Evolutionary conservation across 192 early-diverging fungal species (phyloP).

Genomic region (Podila epigama): DNA sequence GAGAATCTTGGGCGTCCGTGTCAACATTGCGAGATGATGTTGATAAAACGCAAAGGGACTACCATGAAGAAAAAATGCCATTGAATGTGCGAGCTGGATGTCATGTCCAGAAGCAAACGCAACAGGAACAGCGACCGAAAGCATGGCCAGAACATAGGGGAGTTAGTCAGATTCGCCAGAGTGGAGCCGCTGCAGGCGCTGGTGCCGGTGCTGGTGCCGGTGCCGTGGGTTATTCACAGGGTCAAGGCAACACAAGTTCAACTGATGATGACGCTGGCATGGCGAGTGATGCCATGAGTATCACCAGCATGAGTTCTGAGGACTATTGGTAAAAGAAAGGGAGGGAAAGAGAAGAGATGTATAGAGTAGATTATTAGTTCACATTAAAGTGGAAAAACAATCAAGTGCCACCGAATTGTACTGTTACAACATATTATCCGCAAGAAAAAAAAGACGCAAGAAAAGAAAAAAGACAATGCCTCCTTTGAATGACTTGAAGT

Average conservation of each 20-base stretch:
- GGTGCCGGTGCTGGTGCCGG: background rate
- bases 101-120: background rate
- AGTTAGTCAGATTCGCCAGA: background rate
- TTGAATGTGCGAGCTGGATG: conserved; percentile 1
- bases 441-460: too few species aligned
- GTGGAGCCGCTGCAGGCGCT: background rate
- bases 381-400: too few species aligned
- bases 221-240: too few species aligned
- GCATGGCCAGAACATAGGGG: background rate
- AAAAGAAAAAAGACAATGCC: too few species aligned
- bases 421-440: too few species aligned
- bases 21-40: conserved; percentile 2
- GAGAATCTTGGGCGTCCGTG: conserved; percentile 19
- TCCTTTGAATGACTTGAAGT: too few species aligned
- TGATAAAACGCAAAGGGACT: background rate
- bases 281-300: conserved; percentile 29
- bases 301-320: conserved; percentile 45
- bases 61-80: conserved; percentile 5
- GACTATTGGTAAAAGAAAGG: conserved; percentile 24
- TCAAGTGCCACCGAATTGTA: too few species aligned
- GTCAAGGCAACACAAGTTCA: background rate
- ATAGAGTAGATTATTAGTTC: background rate
- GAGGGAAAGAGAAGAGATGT: background rate
- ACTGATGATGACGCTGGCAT: conserved; percentile 17
- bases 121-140: background rate